Evolutionary conservation across 2,329 filamentous ascomycete genomes (phyloP), one percentile per base, ranked within the genome.

Genomic region (Diaporthe citriasiana): DNA sequence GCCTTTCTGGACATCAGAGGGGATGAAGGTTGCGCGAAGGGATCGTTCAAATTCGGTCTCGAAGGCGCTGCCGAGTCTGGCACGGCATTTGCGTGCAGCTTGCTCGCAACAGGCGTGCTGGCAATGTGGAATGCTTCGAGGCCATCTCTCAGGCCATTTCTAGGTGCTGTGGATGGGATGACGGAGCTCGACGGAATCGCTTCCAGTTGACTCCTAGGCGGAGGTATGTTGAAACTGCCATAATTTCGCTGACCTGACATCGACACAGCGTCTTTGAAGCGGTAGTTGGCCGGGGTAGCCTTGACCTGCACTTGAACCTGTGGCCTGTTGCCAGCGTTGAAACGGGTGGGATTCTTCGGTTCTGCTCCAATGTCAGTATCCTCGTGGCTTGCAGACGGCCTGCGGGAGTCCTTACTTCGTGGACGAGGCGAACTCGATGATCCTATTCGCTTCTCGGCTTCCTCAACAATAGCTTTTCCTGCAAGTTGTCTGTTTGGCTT

Each of bases 401-500:
- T n/a, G 71, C 17, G 8, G 30, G 5, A 25, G 27, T 33, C 82
- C 87, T 82, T 83, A 91, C 89, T 91, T 79, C 83, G 84, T 35
- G 84, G 80, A 60, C 85, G 83, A 19, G 85, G 85, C 65, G 87
- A 80, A 57, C 85, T 84, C 5, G 85, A 84, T 22, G 85, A 85
- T 19, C 68, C 72, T 7, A 86, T 84, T 71, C 91, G 89, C 77
- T 88, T 89, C 80, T 95, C 92, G 6, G 90, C 88, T 35, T 90
- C 92, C 76, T 94, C 93, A 4, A 89, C 90, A 73, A 93, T 86
- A 50, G 90, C 88, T 78, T 91, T 92, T 42, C 91, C 91, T 17
- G 92, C 93, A 53, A 93, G 86, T 30, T 90, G 88, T 59, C 94
- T 89, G 78, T 96, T 95, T 0, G 94, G 94, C 82, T 92, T 94